These are phyloP conservation scores for Oldenlandia corymbosa DNA, from an alignment of 257 asterid species.

Conservation along the genomic window DNA sequence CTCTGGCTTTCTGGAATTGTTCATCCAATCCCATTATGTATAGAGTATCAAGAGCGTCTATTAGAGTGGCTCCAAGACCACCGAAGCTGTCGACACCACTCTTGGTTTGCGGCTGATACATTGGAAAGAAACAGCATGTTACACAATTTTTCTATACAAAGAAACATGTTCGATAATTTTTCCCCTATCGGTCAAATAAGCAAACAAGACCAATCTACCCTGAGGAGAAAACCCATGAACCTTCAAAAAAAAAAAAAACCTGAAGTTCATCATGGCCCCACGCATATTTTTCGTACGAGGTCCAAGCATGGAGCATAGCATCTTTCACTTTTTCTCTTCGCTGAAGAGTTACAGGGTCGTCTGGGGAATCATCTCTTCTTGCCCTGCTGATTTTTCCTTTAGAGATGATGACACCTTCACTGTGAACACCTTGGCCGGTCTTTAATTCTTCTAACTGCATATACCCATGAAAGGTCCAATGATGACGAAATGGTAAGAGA, in stretches of 20 bases:
- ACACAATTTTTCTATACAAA: constrained; percentile 7
- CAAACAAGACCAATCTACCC: not conserved
- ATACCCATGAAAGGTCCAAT: not conserved
- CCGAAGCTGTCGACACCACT: constrained; percentile 96
- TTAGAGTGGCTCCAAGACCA: constrained; percentile 97
- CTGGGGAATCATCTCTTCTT: constrained; percentile 31
- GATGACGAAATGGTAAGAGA: not conserved
- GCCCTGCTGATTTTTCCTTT: constrained; percentile 18
- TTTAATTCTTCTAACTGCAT: constrained; percentile 71
- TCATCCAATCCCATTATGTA: constrained; percentile 97
- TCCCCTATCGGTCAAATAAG: not conserved
- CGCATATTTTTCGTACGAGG: constrained; percentile 91
- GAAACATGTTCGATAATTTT: constrained; percentile 8
- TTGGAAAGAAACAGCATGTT: constrained; percentile 18
- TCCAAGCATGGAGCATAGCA: constrained; percentile 98
- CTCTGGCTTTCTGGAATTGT: constrained; percentile 89
- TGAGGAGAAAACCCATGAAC: not conserved
- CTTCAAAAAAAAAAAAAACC: too few relatives aligned
- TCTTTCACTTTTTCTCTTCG: constrained; percentile 84
- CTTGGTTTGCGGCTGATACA: constrained; percentile 81
- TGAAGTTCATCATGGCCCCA: constrained; percentile 99
- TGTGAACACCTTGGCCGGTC: constrained; percentile 28
- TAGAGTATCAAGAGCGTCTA: constrained; percentile 93
- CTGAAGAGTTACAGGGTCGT: constrained; percentile 55
- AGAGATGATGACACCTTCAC: constrained; percentile 21